A percentile compares a stretch with the other conserved stretches of the same genome.
Evolutionary conservation across 345 rosid genomes (phyloP).

Genomic region (Gynandropsis gynandra): DNA sequence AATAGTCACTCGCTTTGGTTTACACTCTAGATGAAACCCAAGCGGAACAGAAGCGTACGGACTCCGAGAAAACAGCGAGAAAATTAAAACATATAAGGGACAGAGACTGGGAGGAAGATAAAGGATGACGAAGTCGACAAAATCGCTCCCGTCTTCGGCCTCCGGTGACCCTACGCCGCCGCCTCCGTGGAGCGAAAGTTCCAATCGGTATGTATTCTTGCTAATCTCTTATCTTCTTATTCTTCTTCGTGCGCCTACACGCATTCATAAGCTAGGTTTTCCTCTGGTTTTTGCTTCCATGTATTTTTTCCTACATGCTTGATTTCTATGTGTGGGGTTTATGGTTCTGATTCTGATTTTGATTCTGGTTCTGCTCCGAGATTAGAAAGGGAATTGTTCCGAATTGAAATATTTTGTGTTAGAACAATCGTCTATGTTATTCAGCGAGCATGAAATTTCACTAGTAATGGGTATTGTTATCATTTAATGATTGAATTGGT

Average conservation of each 20-base stretch:
- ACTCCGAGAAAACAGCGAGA: slow-evolving; percentile 16
- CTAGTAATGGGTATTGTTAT: neutral
- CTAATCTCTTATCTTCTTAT: no score
- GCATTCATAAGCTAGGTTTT: slow-evolving; percentile 5
- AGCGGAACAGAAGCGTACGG: neutral
- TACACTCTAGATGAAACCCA: neutral
- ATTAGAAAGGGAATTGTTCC: neutral
- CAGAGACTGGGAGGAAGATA: slow-evolving; percentile 5
- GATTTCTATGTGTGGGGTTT: slow-evolving; percentile 18
- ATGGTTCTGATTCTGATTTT: neutral
- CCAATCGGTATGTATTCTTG: slow-evolving; percentile 20
- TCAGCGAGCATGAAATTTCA: neutral
- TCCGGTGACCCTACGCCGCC: slow-evolving; percentile 10
- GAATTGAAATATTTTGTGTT: neutral
- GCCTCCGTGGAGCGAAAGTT: slow-evolving; percentile 13
- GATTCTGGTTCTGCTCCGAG: slow-evolving; percentile 8
- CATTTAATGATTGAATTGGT: neutral
- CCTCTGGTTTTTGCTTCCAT: neutral
- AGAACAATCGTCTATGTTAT: neutral
- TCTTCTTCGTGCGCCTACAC: no score
- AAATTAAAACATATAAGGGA: neutral
- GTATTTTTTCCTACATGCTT: no score
- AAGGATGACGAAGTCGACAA: slow-evolving; percentile 34
- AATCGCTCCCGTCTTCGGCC: slow-evolving; percentile 26
- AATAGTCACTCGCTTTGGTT: no score